These are phyloP conservation scores for Coniochaeta sp. DNA, from an alignment of 2,329 filamentous ascomycete genomes.

Conservation along the genomic window DNA sequence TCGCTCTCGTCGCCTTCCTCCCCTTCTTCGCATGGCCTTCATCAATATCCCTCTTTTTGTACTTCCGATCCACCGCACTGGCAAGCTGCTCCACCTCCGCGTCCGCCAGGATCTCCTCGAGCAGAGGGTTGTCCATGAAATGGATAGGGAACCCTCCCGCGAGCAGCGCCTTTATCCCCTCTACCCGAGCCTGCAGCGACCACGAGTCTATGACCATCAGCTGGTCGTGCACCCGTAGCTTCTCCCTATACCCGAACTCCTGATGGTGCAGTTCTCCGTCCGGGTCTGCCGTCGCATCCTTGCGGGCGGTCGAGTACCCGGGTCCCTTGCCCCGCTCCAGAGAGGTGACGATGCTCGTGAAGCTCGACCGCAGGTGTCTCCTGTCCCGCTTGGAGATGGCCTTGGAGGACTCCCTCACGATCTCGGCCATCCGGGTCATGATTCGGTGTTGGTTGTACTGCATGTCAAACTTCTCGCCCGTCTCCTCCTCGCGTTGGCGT, in stretches of 20 bases:
- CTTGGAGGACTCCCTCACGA: conserved; percentile 39
- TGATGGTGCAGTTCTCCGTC: too few relatives aligned
- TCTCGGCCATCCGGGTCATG: conserved; percentile 38
- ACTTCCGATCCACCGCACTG: background rate
- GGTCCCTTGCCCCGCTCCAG: conserved; percentile 48
- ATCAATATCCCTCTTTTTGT: background rate
- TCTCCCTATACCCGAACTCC: conserved; percentile 47
- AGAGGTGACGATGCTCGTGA: conserved; percentile 46
- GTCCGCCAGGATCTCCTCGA: conserved; percentile 26
- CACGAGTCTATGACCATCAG: conserved; percentile 42
- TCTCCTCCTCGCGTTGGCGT: conserved; percentile 40
- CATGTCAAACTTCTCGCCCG: conserved; percentile 40
- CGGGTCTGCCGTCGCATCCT: too few relatives aligned
- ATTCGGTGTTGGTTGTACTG: conserved; percentile 44
- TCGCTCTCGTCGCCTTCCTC: background rate
- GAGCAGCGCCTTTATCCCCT: conserved; percentile 40
- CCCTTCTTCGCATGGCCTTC: background rate
- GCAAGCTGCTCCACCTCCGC: conserved; percentile 21
- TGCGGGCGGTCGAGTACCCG: conserved; percentile 43
- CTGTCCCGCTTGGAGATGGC: conserved; percentile 42
- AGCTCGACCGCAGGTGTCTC: conserved; percentile 38
- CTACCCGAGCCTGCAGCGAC: conserved; percentile 41
- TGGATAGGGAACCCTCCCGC: conserved; percentile 35
- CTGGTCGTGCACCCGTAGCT: conserved; percentile 39
- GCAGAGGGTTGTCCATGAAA: conserved; percentile 30